Base-by-base conservation (phyloP, 768 basidiomycete species). In the Auricularia sp. region DNA sequence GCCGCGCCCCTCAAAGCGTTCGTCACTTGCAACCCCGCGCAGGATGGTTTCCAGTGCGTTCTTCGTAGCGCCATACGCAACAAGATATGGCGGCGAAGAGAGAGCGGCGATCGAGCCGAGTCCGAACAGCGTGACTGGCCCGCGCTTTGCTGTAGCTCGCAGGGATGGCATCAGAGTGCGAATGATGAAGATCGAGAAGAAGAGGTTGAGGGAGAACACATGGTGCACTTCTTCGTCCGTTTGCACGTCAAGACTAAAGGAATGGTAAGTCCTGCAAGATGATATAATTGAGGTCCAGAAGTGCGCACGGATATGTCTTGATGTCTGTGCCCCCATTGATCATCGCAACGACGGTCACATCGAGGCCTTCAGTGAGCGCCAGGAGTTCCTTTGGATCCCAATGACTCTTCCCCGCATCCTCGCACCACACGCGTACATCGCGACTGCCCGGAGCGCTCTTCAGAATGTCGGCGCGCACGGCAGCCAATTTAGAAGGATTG, bases 91-190 rank as follows among this genome's bases (percentile, higher is more conserved):
- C 16, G 64, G 64, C 6, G 66, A 64, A 21, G 63, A 18, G 11
- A 65, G 64, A 18, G 61, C 67, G 34, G 65, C 61, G 36, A 63
- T 61, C 1, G 64, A 65, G 14, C 67, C 67, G 14, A 67, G 34
- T 18, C 39, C 62, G 39, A 67, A 59, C 39, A 67, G 35, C 35
- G 65, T 45, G 16, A 47, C 47, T 3, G 61, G 61, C 37, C 51
- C 54, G 7, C 8, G 64, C 47, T 8, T 51, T 6, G 47, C 47
- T 10, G 54, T 29, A 24, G 47, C 62, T 11, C 65, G 59, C 1
- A 67, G 63, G 44, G 37, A 64, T 3, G 65, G 67, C 24, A 67
- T 33, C 14, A 67, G 37, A 1, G 64, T 61, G 45, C 58, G 67
- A 3, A 63, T 67, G 14, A 67, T 37, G n/a, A 33, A 18, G 16